Evolutionary conservation across 768 basidiomycete species (phyloP), one percentile per base, ranked within the genome.

Genomic region (Xerocomus potaroensis): DNA sequence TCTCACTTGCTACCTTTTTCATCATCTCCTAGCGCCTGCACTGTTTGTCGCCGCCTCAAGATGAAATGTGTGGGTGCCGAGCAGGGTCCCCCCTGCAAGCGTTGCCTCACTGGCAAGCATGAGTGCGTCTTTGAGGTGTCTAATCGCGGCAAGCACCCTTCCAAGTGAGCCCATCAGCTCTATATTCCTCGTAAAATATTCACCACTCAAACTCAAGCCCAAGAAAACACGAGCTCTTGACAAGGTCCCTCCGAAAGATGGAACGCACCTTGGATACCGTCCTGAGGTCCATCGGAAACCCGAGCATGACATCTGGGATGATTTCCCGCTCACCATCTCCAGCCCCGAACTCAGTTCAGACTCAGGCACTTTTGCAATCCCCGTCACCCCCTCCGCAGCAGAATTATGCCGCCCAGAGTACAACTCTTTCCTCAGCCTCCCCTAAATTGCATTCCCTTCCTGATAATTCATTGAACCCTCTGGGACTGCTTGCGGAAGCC

Each of bases 121-220:
- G 91, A 95, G 56, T 99, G 96, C 61, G 80, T 96, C 35, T 98
- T 99, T 53, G 93, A 98, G 69, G 95, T 97, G 64, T 91, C 88
- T 2, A 94, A 97, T 63, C 79, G 96, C 39, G 96, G 96, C 33
- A 95, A 94, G 65, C 81, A 90, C 10, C 81, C 87, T 18, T 78
- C 85, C 45, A 91, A 89, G 89, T 90, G 67, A 54, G 77, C 18
- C 18, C 39, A 18, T 37, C 48, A 43, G 33, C 35, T 44, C 19
- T 41, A 24, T 40, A 34, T 49, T 54, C 37, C 45, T 57, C 48
- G 33, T 54, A 59, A 50, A 59, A 57, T 63, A 45, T 53, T 53
- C 56, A 66, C 52, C 47, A 45, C 55, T 68, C 48, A 64, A 50
- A 51, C 53, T 37, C 43, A 59, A 67, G 61, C 55, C 67, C 55